Evolutionary conservation across 1,284 basidiomycete genomes (phyloP).

Genomic region (Stereum hirsutum): DNA sequence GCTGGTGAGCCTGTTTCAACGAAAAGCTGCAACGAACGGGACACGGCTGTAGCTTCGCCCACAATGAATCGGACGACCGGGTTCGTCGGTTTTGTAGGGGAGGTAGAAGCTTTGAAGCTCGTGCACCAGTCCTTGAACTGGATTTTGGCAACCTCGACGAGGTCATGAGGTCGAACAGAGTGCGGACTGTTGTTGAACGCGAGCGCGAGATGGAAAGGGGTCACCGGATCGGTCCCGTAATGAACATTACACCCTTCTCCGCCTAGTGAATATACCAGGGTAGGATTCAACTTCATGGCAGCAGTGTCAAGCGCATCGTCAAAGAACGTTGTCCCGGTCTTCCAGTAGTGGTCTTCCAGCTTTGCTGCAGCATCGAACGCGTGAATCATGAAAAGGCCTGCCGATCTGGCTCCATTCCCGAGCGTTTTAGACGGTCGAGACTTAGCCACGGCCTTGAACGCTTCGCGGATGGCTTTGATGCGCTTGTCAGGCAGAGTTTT

Average conservation of each 20-base stretch:
- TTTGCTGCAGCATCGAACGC: slow-evolving; percentile 15
- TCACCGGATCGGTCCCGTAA: slow-evolving; percentile 35
- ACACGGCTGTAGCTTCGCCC: slow-evolving; percentile 26
- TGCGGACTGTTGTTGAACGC: slow-evolving; percentile 15
- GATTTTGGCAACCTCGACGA: not conserved
- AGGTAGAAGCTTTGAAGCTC: slow-evolving; percentile 16
- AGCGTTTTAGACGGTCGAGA: not conserved
- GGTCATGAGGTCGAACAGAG: not conserved
- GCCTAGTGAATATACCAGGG: slow-evolving; percentile 31
- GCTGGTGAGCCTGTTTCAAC: slow-evolving; percentile 8
- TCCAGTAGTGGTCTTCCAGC: slow-evolving; percentile 26
- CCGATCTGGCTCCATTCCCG: slow-evolving; percentile 20
- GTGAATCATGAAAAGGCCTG: slow-evolving; percentile 25
- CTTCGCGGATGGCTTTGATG: slow-evolving; percentile 1
- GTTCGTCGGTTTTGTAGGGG: not conserved
- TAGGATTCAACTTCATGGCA: slow-evolving; percentile 33
- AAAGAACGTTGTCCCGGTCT: slow-evolving; percentile 29
- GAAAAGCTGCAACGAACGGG: slow-evolving; percentile 19
- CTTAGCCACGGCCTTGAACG: not conserved
- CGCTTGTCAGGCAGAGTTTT: slow-evolving; percentile 11
- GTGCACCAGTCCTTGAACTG: slow-evolving; percentile 29
- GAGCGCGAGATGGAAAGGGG: slow-evolving; percentile 36
- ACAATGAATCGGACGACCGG: slow-evolving; percentile 25
- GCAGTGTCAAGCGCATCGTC: slow-evolving; percentile 15
- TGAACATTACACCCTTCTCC: slow-evolving; percentile 36